Evolutionary conservation across 2,329 filamentous ascomycete genomes (phyloP).

Genomic region (Ophiostoma ulmi): DNA sequence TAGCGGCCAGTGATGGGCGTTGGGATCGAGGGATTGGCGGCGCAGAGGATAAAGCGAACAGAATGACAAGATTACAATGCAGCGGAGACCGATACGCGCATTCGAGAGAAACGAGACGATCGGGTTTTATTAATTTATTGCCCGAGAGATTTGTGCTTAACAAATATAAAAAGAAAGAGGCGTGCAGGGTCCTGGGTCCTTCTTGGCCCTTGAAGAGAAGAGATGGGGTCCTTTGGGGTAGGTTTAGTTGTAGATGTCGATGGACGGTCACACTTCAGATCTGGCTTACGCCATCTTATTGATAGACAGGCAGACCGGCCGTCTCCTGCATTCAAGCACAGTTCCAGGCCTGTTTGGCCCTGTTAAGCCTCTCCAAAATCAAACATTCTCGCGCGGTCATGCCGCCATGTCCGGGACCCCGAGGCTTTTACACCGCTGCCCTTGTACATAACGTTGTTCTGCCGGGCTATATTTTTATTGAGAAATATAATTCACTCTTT

Average conservation of each 20-base stretch:
- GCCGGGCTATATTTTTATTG: not conserved
- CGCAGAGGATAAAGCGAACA: slow-evolving; percentile 6
- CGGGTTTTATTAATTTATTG: slow-evolving; percentile 3
- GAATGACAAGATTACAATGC: not conserved
- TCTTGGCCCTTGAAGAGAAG: not conserved
- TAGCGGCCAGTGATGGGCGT: not conserved
- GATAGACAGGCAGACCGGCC: not conserved
- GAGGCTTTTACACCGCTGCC: not conserved
- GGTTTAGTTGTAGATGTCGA: not conserved
- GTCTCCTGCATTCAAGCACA: slow-evolving; percentile 7
- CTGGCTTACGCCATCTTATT: not conserved
- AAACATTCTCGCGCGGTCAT: not conserved
- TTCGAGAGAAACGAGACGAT: slow-evolving; percentile 15
- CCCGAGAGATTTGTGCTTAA: not conserved
- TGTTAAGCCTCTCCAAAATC: not conserved
- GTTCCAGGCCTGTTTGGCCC: not conserved
- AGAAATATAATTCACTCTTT: not conserved
- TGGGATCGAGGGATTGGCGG: not conserved
- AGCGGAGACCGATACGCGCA: slow-evolving; percentile 21
- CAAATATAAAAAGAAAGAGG: not conserved
- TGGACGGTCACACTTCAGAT: not conserved
- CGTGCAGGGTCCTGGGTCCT: not conserved
- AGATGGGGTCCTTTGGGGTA: not conserved
- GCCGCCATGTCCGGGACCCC: slow-evolving; percentile 5
- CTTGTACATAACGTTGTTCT: not conserved